These are phyloP conservation scores for Aschersonia sp. DNA, from an alignment of 2,329 filamentous ascomycete genomes.

Conservation along the genomic window DNA sequence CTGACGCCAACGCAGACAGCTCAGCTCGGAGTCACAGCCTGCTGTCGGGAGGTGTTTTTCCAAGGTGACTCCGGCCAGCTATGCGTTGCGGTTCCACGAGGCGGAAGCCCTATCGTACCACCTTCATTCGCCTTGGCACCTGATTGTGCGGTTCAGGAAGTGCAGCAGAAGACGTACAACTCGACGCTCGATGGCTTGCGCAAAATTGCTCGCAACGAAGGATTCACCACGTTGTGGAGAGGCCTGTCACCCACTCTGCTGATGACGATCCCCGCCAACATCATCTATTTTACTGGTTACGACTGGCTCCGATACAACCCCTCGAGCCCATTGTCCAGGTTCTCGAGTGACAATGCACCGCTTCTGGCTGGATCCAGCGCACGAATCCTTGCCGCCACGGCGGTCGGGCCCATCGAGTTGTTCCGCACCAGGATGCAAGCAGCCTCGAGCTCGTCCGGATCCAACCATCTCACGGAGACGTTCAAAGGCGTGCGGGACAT, in stretches of 20 bases:
- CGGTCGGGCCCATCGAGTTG: conserved; percentile 84
- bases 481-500: conserved; percentile 63
- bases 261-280: conserved; percentile 90
- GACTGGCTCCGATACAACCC: conserved; percentile 76
- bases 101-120: conserved; percentile 22
- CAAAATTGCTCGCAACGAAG: conserved; percentile 93
- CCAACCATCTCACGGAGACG: conserved; percentile 66
- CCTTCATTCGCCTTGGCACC: conserved; percentile 31
- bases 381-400: conserved; percentile 64
- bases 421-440: conserved; percentile 88
- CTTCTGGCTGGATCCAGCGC: conserved; percentile 68
- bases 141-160: conserved; percentile 79
- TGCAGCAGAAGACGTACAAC: conserved; percentile 68
- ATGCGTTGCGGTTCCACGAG: conserved; percentile 58
- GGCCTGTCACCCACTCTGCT: conserved; percentile 85
- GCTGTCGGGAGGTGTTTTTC: conserved; percentile 96
- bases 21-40: conserved; percentile 82
- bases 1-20: conserved; percentile 57
- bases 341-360: conserved; percentile 60
- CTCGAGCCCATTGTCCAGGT: conserved; percentile 53
- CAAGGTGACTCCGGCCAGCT: conserved; percentile 71
- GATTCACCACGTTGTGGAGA: conserved; percentile 74
- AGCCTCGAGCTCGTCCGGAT: conserved; percentile 39
- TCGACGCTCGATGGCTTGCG: conserved; percentile 84
- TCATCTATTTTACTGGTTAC: conserved; percentile 98